Evolutionary conservation across 441 rosid genomes (phyloP).

Genomic region (Croton laevigatus): DNA sequence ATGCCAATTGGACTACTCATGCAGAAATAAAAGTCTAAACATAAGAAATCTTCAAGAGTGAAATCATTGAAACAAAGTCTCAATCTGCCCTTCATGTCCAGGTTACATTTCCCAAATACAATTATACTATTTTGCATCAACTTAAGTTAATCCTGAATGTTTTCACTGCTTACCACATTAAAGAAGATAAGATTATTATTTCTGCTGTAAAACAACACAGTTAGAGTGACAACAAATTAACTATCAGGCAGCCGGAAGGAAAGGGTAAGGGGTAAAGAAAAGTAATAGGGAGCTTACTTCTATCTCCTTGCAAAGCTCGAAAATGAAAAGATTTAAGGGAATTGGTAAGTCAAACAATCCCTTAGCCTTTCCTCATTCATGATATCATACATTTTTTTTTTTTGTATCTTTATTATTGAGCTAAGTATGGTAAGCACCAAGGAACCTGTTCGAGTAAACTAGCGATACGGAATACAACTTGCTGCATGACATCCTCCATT

Average conservation of each 20-base stretch:
- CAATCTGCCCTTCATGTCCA: neutral
- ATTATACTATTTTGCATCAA: neutral
- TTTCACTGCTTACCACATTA: neutral
- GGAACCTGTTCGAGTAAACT: slow-evolving; percentile 24
- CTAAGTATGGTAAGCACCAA: slow-evolving; percentile 16
- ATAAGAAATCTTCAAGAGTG: too few species aligned
- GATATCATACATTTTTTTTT: slow-evolving; percentile 1
- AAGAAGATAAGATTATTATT: neutral
- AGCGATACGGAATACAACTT: slow-evolving; percentile 26
- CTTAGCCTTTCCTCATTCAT: slow-evolving; percentile 22
- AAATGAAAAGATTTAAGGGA: neutral
- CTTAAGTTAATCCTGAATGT: neutral
- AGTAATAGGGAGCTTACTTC: slow-evolving; percentile 1
- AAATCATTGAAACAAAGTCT: neutral
- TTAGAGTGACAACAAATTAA: slow-evolving; percentile 6
- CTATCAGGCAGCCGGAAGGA: neutral
- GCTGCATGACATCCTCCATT: slow-evolving; percentile 19
- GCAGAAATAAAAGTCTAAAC: too few species aligned
- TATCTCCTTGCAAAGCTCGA: slow-evolving; percentile 11
- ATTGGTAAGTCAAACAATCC: slow-evolving; percentile 3
- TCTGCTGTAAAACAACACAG: neutral
- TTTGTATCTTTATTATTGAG: slow-evolving; percentile 14
- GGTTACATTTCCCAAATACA: neutral
- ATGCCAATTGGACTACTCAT: too few species aligned
- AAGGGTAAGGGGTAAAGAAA: neutral